Base-by-base conservation (phyloP, 257 asterid genomes). In the Salvia hispanica region DNA sequence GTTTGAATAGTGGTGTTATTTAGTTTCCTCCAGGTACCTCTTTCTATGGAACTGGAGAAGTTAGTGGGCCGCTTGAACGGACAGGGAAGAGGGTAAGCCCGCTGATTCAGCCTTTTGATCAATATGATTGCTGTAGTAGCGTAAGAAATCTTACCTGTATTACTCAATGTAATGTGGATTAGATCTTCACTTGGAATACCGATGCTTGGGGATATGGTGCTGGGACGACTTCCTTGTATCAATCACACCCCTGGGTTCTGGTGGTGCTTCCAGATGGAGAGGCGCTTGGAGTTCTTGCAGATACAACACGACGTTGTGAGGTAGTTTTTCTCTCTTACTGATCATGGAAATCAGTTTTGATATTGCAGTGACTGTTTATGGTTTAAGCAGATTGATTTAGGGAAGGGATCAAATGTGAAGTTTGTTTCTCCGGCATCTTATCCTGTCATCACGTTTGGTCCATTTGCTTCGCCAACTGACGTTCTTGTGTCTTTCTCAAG, bases 211-310 rank as follows among this genome's bases (percentile, higher is more conserved):
- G 96, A 51, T 92, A 85, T 76, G 96, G 97, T 37, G 36, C 92
- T 39, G 96, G 93, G 69, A 92, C 97, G 59, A 84, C 96, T 61
- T 88, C 98, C 60, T 81, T 92, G 83, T 92, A 92, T 78, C 97
- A 92, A 81, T 92, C 98, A 48, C 98, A 92, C 79, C 98, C 98
- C n/a, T 92, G 98, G 98, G 80, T 88, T 63, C 86, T 92, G n/a
- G 95, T 83, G 12, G 82, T 92, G 76, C 94, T 92, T 79, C 95
- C 96, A 31, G 74, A 74, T 62, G 98, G 98, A 52, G 90, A 87
- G 78, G 82, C 98, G 39, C 61, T 92, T n/a, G 96, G 98, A 42
- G 83, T 90, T 78, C 95, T 92, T 77, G 98, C 98, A 4, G 98
- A 92, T 85, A 92, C 97, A 60, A 76, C 96, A 64, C 82, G 83